Evolutionary conservation across 2,329 filamentous ascomycete genomes (phyloP).

Genomic region (Colletotrichum sp.): DNA sequence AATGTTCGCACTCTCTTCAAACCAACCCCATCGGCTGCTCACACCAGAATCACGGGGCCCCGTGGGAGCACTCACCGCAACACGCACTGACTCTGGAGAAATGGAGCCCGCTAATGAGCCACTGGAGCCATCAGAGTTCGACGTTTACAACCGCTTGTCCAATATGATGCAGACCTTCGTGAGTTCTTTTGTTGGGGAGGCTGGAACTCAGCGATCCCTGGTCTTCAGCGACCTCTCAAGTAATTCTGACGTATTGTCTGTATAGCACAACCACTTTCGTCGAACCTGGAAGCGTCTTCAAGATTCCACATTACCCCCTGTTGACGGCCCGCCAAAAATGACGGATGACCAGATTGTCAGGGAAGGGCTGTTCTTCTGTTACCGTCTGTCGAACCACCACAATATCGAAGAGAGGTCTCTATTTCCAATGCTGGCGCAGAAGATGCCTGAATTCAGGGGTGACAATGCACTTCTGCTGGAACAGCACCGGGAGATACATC

Average conservation of each 20-base stretch:
- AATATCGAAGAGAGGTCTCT: conserved; percentile 80
- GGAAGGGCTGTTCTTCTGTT: conserved; percentile 70
- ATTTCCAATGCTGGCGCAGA: conserved; percentile 76
- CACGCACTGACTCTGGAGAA: not conserved
- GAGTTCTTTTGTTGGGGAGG: conserved; percentile 31
- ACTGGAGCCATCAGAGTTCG: conserved; percentile 69
- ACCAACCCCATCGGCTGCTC: not conserved
- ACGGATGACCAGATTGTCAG: conserved; percentile 71
- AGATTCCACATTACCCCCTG: conserved; percentile 61
- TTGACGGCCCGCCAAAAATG: conserved; percentile 53
- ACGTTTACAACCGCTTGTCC: conserved; percentile 71
- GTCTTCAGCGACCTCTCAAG: not conserved
- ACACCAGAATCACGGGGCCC: not conserved
- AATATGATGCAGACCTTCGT: conserved; percentile 78
- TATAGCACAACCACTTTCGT: conserved; percentile 79
- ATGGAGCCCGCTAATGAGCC: conserved; percentile 50
- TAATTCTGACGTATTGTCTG: not conserved
- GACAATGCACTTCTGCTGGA: conserved; percentile 62
- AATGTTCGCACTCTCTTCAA: not conserved
- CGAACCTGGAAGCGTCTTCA: conserved; percentile 72
- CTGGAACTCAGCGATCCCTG: not conserved
- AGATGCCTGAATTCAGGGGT: conserved; percentile 77
- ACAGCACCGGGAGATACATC: conserved; percentile 82
- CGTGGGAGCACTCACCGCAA: not conserved
- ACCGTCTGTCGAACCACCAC: conserved; percentile 76